Evolutionary conservation across 2,329 filamentous ascomycete species (phyloP), one percentile per base, ranked within the genome.

Genomic region (Verticillium albo-atrum): DNA sequence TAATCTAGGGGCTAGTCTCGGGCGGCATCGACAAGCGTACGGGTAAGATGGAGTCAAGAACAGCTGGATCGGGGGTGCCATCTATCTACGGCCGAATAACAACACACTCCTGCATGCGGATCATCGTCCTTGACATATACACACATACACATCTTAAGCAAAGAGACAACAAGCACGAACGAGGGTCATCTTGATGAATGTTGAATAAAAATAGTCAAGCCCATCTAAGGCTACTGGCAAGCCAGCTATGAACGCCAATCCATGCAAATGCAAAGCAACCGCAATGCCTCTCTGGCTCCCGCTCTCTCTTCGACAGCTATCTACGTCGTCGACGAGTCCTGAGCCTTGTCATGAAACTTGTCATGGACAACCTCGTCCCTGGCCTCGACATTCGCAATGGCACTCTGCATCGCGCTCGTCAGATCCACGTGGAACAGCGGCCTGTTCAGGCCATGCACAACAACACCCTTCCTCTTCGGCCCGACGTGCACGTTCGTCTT

Each of bases 351-450:
- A 7, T 50, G 20, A 7, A 25, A 10, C 42, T 50, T 23, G 9
- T n/a, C 42, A 6, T 12, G 42, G 20, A 50, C 42, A 50, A 10
- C 17, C 42, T 50, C 42, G 17, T 53, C 25, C 51, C 51, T 53
- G 4, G 79, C 81, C 73, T 91, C 85, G 0, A 91, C 83, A 66
- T 96, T 96, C 30, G 88, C 86, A 67, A 97, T 85, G 3, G 92
- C 94, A 67, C 89, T 92, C 74, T 97, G 91, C 66, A 98, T 75
- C 6, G 95, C 95, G 68, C 88, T 92, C 4, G 91, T 95, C 56
- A 98, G 76, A 72, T 98, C 95, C 57, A 97, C 85, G 71, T 99
- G 95, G 83, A 99, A 98, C 66, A 97, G 83, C 4, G 95, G 94
- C 66, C 91, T 79, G 73, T 96, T 95, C 63, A 96, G 77, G n/a